Conservation (phyloP, 768 basidiomycete genomes). For the Xerocomus potaroensis region DNA sequence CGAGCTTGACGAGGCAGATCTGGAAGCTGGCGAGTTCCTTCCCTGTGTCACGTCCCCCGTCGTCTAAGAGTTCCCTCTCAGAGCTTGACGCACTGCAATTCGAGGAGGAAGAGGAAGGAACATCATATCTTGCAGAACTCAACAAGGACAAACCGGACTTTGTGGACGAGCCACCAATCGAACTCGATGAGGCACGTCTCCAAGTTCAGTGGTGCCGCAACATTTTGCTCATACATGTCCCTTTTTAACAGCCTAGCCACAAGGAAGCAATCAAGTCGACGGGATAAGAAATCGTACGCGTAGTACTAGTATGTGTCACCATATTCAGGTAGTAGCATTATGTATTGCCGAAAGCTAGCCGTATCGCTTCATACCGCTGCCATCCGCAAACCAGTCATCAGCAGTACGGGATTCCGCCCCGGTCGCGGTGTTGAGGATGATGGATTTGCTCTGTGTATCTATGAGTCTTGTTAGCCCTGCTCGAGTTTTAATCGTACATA, state of each 20-base stretch:
- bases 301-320: not conserved
- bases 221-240: constrained; percentile 2
- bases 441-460: constrained; percentile 87
- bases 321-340: constrained; percentile 5
- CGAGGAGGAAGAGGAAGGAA: constrained; percentile 87
- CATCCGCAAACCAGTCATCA: constrained; percentile 80
- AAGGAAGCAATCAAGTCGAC: constrained; percentile 58
- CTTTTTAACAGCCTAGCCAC: constrained; percentile 35
- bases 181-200: constrained; percentile 52
- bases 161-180: constrained; percentile 81
- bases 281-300: constrained; percentile 19
- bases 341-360: constrained; percentile 42
- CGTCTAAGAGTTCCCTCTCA: constrained; percentile 30
- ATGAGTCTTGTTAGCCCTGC: constrained; percentile 7
- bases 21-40: constrained; percentile 76
- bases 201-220: not conserved
- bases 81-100: constrained; percentile 93
- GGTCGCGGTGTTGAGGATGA: constrained; percentile 68
- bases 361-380: constrained; percentile 51
- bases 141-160: constrained; percentile 92
- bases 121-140: constrained; percentile 83
- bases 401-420: constrained; percentile 49
- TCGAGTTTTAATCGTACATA: not conserved
- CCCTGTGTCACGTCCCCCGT: not conserved
- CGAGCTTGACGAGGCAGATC: constrained; percentile 94